Base-by-base conservation (phyloP, 2,329 filamentous ascomycete genomes). In the Beauveria rudraprayagi region DNA sequence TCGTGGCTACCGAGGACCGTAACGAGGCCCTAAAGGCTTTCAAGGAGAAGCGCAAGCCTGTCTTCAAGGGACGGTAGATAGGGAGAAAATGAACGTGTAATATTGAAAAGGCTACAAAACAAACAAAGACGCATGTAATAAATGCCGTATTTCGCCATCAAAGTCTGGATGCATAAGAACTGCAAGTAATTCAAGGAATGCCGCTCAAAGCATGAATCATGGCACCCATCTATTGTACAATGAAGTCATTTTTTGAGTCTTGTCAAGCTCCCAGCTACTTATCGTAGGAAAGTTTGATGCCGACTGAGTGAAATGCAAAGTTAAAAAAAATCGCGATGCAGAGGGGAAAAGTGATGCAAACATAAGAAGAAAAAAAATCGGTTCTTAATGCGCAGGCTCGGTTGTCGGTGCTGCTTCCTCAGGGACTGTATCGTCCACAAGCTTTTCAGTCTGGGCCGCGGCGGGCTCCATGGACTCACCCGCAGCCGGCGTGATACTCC, bases 1-100 rank as follows among this genome's bases (percentile, higher is more conserved):
- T 97, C 4, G 82, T 97, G 17, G 83, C 81, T 64, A 96, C 91
- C 0, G 87, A 92, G 71, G 94, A 99, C 77, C 82, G 92, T 63
- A 80, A 91, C 68, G 94, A 97, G 80, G 94, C 94, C 41, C 78
- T 99, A 65, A 83, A 77, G 72, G 94, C 94, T 0, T 99, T 99
- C 77, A 76, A 74, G 62, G 83, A 85, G 71, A 85, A 84, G 79
- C 77, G 83, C 66, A 83, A 80, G 72, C 81, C 83, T 17, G 75
- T 81, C 4, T 85, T 86, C 67, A 82, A 78, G 70, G 81, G 83
- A 1, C 73, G 78, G 67, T 84, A 71, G 73, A 63, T 8, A 16
- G 17, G 37, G 10, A 5, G 3, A 50, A 5, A 22, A n/a, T 28
- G n/a, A 17, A 30, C 24, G 16, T 55, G 59, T 54, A 60, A 53